Base-by-base conservation (phyloP, 2,329 filamentous ascomycete species). In the Aureobasidium vineae region DNA sequence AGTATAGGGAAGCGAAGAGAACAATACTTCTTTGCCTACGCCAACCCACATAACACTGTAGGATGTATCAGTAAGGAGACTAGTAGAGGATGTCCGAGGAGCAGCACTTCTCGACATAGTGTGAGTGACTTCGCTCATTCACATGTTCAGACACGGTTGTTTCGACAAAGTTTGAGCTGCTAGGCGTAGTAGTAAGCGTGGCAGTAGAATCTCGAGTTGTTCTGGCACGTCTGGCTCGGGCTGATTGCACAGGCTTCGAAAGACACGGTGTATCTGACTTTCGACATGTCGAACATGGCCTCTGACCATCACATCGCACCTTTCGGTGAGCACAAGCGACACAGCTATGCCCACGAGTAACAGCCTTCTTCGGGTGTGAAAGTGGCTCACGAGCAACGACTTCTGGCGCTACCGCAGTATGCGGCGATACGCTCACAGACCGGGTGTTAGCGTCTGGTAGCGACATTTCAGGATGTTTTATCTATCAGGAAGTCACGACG, bases 41-140 rank as follows among this genome's bases (percentile, higher is more conserved):
- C 21, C 72, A 72, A 40, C 26, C 65, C 65, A 66, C 52, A 61
- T 49, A 10, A 43, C 33, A n/a, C 60, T 52, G n/a, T 43, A 11
- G 19, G 16, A 50, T 15, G 3, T 45, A 52, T 63, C 60, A 63
- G 47, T 63, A 10, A 11, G n/a, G n/a, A n/a, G 21, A 26, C 31
- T 2, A 21, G 6, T n/a, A 5, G 50, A 13, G 21, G 7, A 31
- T 13, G 15, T 4, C 21, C 0, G 15, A 15, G 10, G 23, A 21
- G 19, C 73, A 71, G 21, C 75, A 70, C 19, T 75, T 79, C 68
- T 80, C 76, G 52, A 82, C 75, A 61, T 80, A 82, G 50, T 79
- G 72, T 13, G 79, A 77, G 65, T 77, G 78, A 49, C 77, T 78
- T 16, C 67, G 50, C 10, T 71, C 72, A 49, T 70, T 45, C 26